Conservation (phyloP, 2,329 filamentous ascomycete genomes). For the Trichoderma koningii region DNA sequence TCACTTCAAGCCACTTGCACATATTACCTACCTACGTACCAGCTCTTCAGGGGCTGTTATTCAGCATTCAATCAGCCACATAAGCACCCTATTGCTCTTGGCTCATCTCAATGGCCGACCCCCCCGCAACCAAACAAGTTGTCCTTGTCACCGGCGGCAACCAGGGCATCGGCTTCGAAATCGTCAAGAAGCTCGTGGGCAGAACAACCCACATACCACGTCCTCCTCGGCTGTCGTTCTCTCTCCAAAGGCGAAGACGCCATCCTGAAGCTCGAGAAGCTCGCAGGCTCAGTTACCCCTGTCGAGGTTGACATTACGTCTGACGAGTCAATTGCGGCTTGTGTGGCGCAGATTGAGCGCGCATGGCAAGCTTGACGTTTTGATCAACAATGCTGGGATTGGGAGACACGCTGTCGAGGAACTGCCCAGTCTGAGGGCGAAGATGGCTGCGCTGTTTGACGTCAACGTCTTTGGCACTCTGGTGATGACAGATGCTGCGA, state of each 20-base stretch:
- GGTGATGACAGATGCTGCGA: conserved; percentile 7
- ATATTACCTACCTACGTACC: background rate
- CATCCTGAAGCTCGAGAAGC: background rate
- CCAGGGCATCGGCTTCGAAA: conserved; percentile 18
- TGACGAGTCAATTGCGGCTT: conserved; percentile 12
- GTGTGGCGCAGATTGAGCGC: conserved; percentile 7
- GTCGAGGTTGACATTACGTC: conserved; percentile 19
- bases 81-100: background rate
- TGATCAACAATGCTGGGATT: conserved; percentile 23
- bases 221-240: conserved; percentile 12
- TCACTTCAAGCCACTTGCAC: too few species aligned
- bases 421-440: background rate
- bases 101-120: conserved; percentile 5
- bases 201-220: conserved; percentile 9
- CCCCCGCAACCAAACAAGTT: conserved; percentile 7
- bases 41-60: background rate
- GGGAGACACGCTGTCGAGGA: conserved; percentile 13
- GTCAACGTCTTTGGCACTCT: conserved; percentile 19
- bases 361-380: conserved; percentile 12
- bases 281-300: conserved; percentile 3
- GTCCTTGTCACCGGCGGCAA: conserved; percentile 17
- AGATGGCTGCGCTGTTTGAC: conserved; percentile 7
- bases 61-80: background rate
- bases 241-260: conserved; percentile 6
- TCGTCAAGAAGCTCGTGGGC: conserved; percentile 16